Percentiles rank a stretch among this genome's conserved stretches.
phyloP scores from a whole-genome alignment of 2,329 filamentous ascomycete genomes.

The Cladosporium halotolerans region DNA sequence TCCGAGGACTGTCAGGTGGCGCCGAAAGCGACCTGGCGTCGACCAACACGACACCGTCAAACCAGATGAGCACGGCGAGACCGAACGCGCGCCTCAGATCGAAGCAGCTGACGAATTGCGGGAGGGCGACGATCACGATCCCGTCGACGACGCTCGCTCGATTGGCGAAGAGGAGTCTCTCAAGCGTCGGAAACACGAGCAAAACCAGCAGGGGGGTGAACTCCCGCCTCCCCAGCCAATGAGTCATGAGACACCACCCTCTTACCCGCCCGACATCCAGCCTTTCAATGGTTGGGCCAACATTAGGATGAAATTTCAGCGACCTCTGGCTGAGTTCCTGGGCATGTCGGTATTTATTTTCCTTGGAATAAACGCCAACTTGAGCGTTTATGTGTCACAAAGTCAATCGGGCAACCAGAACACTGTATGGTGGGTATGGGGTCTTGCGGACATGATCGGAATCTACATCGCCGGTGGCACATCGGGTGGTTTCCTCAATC shows the following conservation, averaged over 20 bases:
- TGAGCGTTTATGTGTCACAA: slow-evolving; percentile 37
- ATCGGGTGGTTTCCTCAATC: slow-evolving; percentile 44
- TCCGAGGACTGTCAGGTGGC: slow-evolving; percentile 22
- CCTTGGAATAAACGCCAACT: slow-evolving; percentile 22
- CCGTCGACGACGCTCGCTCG: slow-evolving; percentile 1
- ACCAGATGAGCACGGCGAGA: slow-evolving; percentile 18
- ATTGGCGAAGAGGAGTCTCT: slow-evolving; percentile 1
- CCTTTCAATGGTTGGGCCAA: slow-evolving; percentile 46
- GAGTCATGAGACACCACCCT: neutral
- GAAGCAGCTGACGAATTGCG: neutral
- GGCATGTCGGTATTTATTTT: slow-evolving; percentile 35
- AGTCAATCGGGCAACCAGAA: slow-evolving; percentile 18
- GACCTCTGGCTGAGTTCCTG: slow-evolving; percentile 57
- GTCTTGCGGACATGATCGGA: slow-evolving; percentile 48
- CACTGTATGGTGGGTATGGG: slow-evolving; percentile 40
- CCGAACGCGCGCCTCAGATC: slow-evolving; percentile 21
- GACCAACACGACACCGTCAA: slow-evolving; percentile 11
- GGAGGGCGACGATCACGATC: neutral
- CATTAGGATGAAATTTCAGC: slow-evolving; percentile 47
- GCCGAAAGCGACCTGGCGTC: slow-evolving; percentile 11
- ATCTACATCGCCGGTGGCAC: slow-evolving; percentile 39
- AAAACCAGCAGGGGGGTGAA: slow-evolving; percentile 5
- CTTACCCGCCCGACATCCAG: neutral
- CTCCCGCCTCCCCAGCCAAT: neutral
- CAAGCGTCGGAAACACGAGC: slow-evolving; percentile 3